Evolutionary conservation across 257 asterid genomes (phyloP).

Genomic region (Lantana camara): DNA sequence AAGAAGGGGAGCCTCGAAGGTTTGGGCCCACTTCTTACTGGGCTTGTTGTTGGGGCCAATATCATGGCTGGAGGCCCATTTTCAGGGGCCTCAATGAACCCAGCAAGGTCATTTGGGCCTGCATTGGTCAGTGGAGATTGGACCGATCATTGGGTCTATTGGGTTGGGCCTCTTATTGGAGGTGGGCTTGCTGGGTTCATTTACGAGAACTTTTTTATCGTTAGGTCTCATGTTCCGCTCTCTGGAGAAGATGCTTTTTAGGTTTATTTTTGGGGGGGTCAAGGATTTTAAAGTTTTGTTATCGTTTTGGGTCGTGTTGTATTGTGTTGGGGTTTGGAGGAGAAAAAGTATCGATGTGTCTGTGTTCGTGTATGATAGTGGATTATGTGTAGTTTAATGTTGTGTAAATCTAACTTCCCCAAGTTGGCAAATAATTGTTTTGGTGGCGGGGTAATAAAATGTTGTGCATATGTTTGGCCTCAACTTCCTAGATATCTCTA

Average conservation of each 20-base stretch:
- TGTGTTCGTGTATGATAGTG: too few species aligned
- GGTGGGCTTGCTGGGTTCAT: conserved; percentile 87
- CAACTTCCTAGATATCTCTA: too few species aligned
- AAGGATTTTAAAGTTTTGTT: too few species aligned
- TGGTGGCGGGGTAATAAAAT: too few species aligned
- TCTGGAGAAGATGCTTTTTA: conserved; percentile 46
- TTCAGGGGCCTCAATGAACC: conserved; percentile 96
- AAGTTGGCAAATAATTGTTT: too few species aligned
- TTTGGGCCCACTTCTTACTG: conserved; percentile 81
- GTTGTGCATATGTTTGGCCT: too few species aligned
- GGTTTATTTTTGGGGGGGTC: not conserved
- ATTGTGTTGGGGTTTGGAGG: too few species aligned
- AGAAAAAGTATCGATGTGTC: too few species aligned
- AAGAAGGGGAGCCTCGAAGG: conserved; percentile 82
- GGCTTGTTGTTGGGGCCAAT: conserved; percentile 89
- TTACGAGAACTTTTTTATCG: conserved; percentile 78
- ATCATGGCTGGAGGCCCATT: conserved; percentile 95
- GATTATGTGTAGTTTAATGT: too few species aligned
- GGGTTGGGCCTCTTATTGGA: conserved; percentile 94
- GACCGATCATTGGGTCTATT: conserved; percentile 93
- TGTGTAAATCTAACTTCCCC: too few species aligned
- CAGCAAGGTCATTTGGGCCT: conserved; percentile 92
- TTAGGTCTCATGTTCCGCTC: conserved; percentile 57
- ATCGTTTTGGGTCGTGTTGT: too few species aligned
- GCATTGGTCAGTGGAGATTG: conserved; percentile 84